Evolutionary conservation across 129 eudicot species (phyloP).

Genomic region (Oenanthe sinensis): DNA sequence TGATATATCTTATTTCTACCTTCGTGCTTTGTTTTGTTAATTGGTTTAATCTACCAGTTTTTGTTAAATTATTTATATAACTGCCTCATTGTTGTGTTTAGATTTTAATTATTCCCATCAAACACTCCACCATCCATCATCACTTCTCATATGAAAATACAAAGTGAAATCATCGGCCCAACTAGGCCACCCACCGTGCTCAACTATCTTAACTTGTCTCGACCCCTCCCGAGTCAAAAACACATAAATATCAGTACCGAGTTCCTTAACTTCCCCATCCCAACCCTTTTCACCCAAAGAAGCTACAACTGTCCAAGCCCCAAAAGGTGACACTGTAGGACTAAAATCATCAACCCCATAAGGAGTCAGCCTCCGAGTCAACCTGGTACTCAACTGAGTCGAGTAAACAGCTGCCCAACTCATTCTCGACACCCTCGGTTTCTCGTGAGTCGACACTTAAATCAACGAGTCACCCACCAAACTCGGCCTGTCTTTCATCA

Average conservation of each 20-base stretch:
- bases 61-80: no score
- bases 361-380: slow-evolving; percentile 73
- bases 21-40: no score
- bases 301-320: slow-evolving; percentile 77
- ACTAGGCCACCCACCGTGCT: slow-evolving; percentile 99
- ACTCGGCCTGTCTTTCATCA: slow-evolving; percentile 81
- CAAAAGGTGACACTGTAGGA: slow-evolving; percentile 89
- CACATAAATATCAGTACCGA: slow-evolving; percentile 63
- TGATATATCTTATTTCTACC: no score
- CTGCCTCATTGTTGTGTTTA: no score
- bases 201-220: slow-evolving; percentile 63
- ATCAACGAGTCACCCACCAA: slow-evolving; percentile 57
- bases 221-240: slow-evolving; percentile 73
- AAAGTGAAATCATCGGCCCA: slow-evolving; percentile 66
- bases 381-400: slow-evolving; percentile 50
- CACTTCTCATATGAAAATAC: slow-evolving; percentile 64
- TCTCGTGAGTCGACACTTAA: slow-evolving; percentile 75
- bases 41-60: no score
- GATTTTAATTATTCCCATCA: no score
- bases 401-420: slow-evolving; percentile 95
- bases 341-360: slow-evolving; percentile 72
- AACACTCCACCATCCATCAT: slow-evolving; percentile 95
- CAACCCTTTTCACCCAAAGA: slow-evolving; percentile 62
- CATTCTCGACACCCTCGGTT: slow-evolving; percentile 57
- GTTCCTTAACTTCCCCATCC: slow-evolving; percentile 79